Base-by-base conservation (phyloP, 1,284 basidiomycete species). In the Rhodotorula sp. region DNA sequence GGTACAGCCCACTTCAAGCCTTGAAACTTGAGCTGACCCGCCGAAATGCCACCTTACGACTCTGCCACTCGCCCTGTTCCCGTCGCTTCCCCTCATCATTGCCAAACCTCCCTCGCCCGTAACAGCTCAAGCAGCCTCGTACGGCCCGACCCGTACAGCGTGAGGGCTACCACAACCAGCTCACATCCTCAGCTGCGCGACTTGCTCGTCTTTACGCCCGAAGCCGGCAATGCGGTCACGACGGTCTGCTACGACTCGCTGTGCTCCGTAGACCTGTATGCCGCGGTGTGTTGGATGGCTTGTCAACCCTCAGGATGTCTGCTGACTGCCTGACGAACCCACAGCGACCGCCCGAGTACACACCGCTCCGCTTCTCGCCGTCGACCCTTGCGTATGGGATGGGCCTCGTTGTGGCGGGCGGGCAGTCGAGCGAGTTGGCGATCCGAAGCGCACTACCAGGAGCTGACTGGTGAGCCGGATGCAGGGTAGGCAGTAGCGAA, bases 381-480 rank as follows among this genome's bases (percentile, higher is more conserved):
- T 82, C 89, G 26, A 83, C 81, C 15, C 78, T 91, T 37, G 70
- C 78, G 8, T 69, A 72, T 4, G 79, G 79, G 4, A 82, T 83
- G 11, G 84, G 82, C 24, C 84, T 93, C n/a, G 80, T 93, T 24
- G 91, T 90, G 37, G 88, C 87, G 7, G 91, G 91, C 68, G 91
- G 91, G 5, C 89, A 90, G 78, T 86, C 89, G 18, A 86, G 88
- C 6, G 89, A 94, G 77, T 83, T 94, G 2, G 87, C 90, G 64
- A 81, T 92, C 30, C 88, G 88, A 31, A 67, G 62, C 22, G 66
- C 67, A 0, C 22, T 62, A 5, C 53, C 60, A 4, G 68, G 72
- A 1, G 26, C 60, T 20, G 62, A 58, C 10, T 75, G 75, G 73
- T 69, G 28, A n/a, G 62, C 10, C 34, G 10, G 34, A 34, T 30